These are phyloP conservation scores for Leccinum disarticulatum DNA, from an alignment of 768 basidiomycete genomes.

Conservation along the genomic window DNA sequence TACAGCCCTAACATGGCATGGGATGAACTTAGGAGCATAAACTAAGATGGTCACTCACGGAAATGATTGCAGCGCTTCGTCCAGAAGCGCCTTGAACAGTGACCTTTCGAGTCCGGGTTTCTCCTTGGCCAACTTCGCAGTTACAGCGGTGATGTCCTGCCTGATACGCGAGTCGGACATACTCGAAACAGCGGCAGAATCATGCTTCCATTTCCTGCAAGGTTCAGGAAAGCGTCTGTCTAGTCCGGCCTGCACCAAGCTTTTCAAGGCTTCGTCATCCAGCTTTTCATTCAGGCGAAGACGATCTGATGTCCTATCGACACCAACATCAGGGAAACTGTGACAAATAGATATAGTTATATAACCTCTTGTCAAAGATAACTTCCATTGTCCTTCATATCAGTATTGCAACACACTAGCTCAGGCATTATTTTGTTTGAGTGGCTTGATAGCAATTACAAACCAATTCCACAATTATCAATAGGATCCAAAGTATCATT, in stretches of 20 bases:
- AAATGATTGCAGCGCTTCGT: slow-evolving; percentile 21
- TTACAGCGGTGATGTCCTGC: not conserved
- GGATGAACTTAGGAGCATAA: not conserved
- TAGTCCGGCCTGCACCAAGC: slow-evolving; percentile 32
- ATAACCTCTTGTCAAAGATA: no score
- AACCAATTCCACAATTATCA: no score
- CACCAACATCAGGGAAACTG: no score
- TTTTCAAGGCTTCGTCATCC: slow-evolving; percentile 24
- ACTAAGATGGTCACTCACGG: slow-evolving; percentile 16
- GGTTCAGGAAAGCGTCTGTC: slow-evolving; percentile 22
- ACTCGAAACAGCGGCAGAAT: slow-evolving; percentile 2
- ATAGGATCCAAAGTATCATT: no score
- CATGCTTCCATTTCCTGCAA: slow-evolving; percentile 27
- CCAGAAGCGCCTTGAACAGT: slow-evolving; percentile 27
- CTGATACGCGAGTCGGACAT: not conserved
- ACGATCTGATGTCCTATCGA: slow-evolving; percentile 22
- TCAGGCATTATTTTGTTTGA: no score
- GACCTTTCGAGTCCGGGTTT: slow-evolving; percentile 12
- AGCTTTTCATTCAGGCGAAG: slow-evolving; percentile 26
- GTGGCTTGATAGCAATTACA: no score
- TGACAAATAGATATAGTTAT: no score
- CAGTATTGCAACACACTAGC: no score
- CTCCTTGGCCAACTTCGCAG: slow-evolving; percentile 6
- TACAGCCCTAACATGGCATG: slow-evolving; percentile 11
- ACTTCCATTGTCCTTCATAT: no score